These are phyloP conservation scores for Eimeria acervulina DNA, from an alignment of 169 alveolate genomes.

Conservation along the genomic window DNA sequence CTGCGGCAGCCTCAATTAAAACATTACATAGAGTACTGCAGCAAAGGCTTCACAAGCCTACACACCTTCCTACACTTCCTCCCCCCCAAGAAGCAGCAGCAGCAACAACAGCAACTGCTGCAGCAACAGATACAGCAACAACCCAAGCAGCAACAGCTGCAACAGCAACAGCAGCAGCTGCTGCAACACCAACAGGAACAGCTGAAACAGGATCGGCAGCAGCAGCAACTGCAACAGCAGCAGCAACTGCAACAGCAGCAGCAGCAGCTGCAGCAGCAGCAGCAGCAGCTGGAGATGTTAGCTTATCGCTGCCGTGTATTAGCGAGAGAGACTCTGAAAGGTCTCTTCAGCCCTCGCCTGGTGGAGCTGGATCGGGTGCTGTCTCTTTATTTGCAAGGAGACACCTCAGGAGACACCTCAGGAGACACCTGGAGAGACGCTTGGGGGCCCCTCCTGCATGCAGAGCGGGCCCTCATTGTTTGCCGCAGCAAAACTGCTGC, in stretches of 20 bases:
- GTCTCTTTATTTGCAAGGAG: background rate
- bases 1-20: background rate
- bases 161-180: background rate
- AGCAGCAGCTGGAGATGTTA: too few relatives aligned
- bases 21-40: background rate
- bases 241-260: background rate
- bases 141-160: background rate
- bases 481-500: conserved; percentile 26
- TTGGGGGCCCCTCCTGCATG: background rate
- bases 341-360: conserved; percentile 45
- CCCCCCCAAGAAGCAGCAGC: too few relatives aligned
- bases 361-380: background rate
- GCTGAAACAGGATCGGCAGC: background rate
- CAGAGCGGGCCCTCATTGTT: conserved; percentile 14
- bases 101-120: background rate
- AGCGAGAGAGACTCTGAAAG: background rate
- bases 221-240: conserved; percentile 4
- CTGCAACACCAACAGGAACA: background rate
- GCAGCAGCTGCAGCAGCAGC: background rate
- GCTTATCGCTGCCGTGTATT: background rate
- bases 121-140: too few relatives aligned
- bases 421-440: background rate
- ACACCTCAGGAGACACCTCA: background rate
- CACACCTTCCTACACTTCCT: background rate
- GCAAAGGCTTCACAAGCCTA: background rate